Percentiles rank a stretch among this genome's conserved stretches.
phyloP scores from a whole-genome alignment of 1,139 yeast genomes.

The Waltiozyma sp. region DNA sequence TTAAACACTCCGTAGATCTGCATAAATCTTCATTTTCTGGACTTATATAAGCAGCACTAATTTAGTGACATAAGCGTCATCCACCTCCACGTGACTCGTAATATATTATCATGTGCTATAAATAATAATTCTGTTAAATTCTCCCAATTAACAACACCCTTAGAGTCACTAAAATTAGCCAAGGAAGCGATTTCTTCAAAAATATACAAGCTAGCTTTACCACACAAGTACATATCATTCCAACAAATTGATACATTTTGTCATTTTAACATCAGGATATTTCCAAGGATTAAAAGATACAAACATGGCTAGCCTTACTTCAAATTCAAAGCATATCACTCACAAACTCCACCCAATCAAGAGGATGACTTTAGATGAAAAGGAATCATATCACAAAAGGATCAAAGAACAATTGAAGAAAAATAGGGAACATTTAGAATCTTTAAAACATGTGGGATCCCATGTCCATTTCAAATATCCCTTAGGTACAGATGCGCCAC shows the following conservation, averaged over 20 bases:
- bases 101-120: not conserved
- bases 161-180: too few relatives aligned
- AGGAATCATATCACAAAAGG: not conserved
- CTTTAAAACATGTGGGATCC: conserved; percentile 24
- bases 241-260: too few relatives aligned
- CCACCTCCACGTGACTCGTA: not conserved
- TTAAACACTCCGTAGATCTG: too few relatives aligned
- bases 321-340: not conserved
- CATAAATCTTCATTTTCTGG: not conserved
- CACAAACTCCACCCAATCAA: not conserved
- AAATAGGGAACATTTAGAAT: conserved; percentile 22
- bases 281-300: too few relatives aligned
- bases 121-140: too few relatives aligned
- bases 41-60: conserved; percentile 1
- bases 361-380: not conserved
- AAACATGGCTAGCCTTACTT: too few relatives aligned
- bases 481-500: conserved; percentile 13
- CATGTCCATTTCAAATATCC: conserved; percentile 18
- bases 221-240: too few relatives aligned
- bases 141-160: too few relatives aligned
- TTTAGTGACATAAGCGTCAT: not conserved
- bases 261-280: too few relatives aligned
- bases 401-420: conserved; percentile 18
- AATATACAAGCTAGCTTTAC: too few relatives aligned
- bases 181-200: too few relatives aligned